Conservation (phyloP, 1,284 basidiomycete species). For the Trichosporon sp. region DNA sequence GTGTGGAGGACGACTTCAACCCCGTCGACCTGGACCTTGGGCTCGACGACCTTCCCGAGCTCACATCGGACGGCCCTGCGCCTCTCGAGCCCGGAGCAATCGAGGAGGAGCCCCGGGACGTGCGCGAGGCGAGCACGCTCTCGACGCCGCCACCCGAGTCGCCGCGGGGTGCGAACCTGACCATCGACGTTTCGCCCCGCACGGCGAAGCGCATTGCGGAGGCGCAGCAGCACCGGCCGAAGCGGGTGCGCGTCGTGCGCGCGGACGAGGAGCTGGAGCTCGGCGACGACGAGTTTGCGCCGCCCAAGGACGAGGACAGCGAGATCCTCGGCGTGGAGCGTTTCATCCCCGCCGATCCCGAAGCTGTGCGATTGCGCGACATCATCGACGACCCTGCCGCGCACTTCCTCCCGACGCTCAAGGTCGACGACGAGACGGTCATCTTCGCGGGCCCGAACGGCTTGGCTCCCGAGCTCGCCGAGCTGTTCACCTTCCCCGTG, state of each 20-base stretch:
- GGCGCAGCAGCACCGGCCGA: conserved; percentile 45
- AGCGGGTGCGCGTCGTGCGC: conserved; percentile 57
- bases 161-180: conserved; percentile 18
- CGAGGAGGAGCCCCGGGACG: neutral
- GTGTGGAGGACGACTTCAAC: conserved; percentile 7
- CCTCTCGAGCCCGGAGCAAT: neutral
- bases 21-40: conserved; percentile 17
- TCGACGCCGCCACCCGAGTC: conserved; percentile 44
- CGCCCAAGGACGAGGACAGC: conserved; percentile 61
- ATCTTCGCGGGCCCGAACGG: conserved; percentile 72
- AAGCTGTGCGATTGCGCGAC: conserved; percentile 73
- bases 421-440: conserved; percentile 62
- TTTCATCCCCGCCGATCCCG: conserved; percentile 74
- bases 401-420: conserved; percentile 75
- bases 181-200: conserved; percentile 54
- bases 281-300: conserved; percentile 61
- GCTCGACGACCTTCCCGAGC: conserved; percentile 48
- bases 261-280: conserved; percentile 74
- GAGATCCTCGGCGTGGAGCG: conserved; percentile 71
- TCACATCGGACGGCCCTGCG: conserved; percentile 7
- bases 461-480: conserved; percentile 66
- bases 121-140: conserved; percentile 54
- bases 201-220: conserved; percentile 51
- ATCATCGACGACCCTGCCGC: conserved; percentile 78
- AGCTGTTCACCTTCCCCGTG: conserved; percentile 77